Evolutionary conservation across 306 rosid genomes (phyloP).

Genomic region (Dalbergia cochinchinensis): DNA sequence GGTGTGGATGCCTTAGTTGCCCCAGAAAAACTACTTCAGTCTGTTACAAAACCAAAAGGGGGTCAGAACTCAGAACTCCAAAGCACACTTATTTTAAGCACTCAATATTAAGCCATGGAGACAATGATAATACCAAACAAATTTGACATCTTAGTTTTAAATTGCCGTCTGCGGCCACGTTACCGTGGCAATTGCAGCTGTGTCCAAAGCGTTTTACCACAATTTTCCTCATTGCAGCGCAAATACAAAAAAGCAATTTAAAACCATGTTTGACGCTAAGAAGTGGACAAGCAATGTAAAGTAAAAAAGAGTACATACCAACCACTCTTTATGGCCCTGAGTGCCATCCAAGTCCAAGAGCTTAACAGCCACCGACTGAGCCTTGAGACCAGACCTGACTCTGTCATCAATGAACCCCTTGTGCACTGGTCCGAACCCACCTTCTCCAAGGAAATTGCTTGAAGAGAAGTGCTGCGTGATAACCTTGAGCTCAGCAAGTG

Average conservation of each 20-base stretch:
- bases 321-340: slow-evolving; percentile 92
- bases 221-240: no score
- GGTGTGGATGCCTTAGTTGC: slow-evolving; percentile 85
- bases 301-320: slow-evolving; percentile 58
- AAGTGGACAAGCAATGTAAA: neutral
- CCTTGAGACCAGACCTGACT: slow-evolving; percentile 72
- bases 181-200: no score
- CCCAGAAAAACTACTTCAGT: slow-evolving; percentile 92
- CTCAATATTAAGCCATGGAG: neutral
- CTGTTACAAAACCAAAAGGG: slow-evolving; percentile 50
- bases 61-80: slow-evolving; percentile 9
- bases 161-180: no score
- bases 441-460: slow-evolving; percentile 79
- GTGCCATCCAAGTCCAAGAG: slow-evolving; percentile 87
- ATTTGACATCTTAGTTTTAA: no score
- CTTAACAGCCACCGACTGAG: slow-evolving; percentile 92
- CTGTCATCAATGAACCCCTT: slow-evolving; percentile 93
- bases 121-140: no score
- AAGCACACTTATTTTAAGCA: neutral
- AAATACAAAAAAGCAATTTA: no score
- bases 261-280: neutral
- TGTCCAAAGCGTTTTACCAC: no score
- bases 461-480: slow-evolving; percentile 84
- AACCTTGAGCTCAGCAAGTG: slow-evolving; percentile 77
- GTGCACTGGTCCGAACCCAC: slow-evolving; percentile 94